phyloP scores from a whole-genome alignment of 257 asterid species.

The Leonotis leonurus region DNA sequence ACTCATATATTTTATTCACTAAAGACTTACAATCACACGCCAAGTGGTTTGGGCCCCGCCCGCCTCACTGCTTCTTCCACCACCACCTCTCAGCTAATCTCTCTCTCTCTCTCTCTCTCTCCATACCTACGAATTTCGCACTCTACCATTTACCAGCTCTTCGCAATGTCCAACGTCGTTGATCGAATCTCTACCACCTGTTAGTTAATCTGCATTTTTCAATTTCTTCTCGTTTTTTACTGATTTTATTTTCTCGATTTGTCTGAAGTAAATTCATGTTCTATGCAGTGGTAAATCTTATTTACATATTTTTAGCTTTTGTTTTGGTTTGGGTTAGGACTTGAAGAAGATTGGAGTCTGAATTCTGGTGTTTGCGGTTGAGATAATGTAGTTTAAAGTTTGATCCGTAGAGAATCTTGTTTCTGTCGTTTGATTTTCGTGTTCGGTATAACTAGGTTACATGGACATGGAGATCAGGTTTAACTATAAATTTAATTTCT shows the following conservation, averaged over 20 bases:
- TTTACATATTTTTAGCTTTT: background rate
- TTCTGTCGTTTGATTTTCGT: background rate
- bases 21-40: slow-evolving; percentile 11
- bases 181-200: slow-evolving; percentile 30
- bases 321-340: background rate
- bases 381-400: background rate
- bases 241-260: background rate
- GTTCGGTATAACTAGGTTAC: background rate
- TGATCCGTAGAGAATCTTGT: background rate
- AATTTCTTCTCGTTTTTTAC: too few relatives aligned
- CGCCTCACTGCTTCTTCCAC: slow-evolving; percentile 14
- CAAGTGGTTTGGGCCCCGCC: slow-evolving; percentile 31
- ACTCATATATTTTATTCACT: too few relatives aligned
- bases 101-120: too few relatives aligned
- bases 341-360: background rate
- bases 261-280: background rate
- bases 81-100: slow-evolving; percentile 15
- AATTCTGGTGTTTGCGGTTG: too few relatives aligned
- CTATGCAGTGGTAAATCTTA: background rate
- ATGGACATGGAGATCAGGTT: slow-evolving; percentile 5
- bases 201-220: slow-evolving; percentile 14
- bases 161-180: slow-evolving; percentile 23
- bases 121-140: background rate
- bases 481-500: background rate
- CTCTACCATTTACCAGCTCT: background rate